phyloP scores from a whole-genome alignment of 1,284 basidiomycete genomes.

The Rhodotorula glutinis region DNA sequence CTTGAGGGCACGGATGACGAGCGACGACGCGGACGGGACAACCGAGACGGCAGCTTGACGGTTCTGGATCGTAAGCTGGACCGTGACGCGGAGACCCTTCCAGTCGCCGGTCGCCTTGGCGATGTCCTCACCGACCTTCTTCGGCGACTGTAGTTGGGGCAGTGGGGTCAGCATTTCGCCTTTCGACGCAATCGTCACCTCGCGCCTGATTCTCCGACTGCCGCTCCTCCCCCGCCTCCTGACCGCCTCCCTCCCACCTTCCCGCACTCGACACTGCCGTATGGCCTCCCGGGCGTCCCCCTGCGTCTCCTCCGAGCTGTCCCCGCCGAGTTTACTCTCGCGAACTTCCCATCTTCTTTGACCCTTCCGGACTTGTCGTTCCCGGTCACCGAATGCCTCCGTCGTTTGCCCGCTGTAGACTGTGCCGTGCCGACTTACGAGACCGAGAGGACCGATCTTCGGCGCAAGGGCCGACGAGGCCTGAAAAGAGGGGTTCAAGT shows the following conservation, averaged over 20 bases:
- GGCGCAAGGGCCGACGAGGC: constrained; percentile 97
- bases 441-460: constrained; percentile 99
- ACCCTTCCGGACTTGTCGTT: not conserved
- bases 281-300: too few relatives aligned
- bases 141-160: constrained; percentile 86
- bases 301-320: too few relatives aligned
- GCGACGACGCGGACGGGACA: constrained; percentile 94
- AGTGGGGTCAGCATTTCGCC: too few relatives aligned
- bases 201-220: too few relatives aligned
- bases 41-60: constrained; percentile 97
- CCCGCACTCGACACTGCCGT: too few relatives aligned
- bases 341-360: too few relatives aligned
- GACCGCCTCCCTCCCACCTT: too few relatives aligned
- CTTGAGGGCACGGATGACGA: constrained; percentile 98
- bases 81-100: constrained; percentile 99
- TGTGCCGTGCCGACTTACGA: constrained; percentile 61
- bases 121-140: constrained; percentile 99
- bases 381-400: not conserved
- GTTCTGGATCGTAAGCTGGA: constrained; percentile 99
- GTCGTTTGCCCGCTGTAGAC: not conserved
- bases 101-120: constrained; percentile 97
- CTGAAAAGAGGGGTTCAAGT: too few relatives aligned
- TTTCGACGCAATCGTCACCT: too few relatives aligned
- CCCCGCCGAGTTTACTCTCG: too few relatives aligned
- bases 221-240: too few relatives aligned